Base-by-base conservation (phyloP, 2,329 filamentous ascomycete species). In the Colletotrichum brevisporum region DNA sequence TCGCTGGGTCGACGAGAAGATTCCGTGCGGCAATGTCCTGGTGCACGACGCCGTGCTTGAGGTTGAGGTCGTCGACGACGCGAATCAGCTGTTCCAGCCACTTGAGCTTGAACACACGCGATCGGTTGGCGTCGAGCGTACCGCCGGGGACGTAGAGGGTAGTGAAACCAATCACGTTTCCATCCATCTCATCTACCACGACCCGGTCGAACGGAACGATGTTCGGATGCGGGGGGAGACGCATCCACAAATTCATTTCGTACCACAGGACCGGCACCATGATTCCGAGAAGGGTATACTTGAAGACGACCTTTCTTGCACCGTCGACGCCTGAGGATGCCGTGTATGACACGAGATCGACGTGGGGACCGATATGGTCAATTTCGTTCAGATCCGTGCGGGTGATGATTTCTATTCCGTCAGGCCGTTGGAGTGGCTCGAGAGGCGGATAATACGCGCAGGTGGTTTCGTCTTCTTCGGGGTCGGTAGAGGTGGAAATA, bases 21-120 rank as follows among this genome's bases (percentile, higher is more conserved):
- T 83, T 83, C 39, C 78, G 75, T 3, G 78, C 70, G 4, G 77
- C 75, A 57, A 83, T 74, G 63, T 82, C 81, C 67, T 81, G 76
- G 71, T 83, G 81, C 48, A 74, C 71, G 45, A 83, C 76, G 31
- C 81, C 80, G 43, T 78, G 70, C 43, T 75, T 63, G 12, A 82
- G 71, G 60, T 83, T 83, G 27, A 83, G 72, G 43, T 78, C 75
- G 61, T 83, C 80, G 8, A 83, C 74, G 6, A 80, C 75, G 0
- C 73, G 8, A 0, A 76, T 76, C 0, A 83, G 76, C 63, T 84
- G 81, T 16, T 74, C 67, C 0, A 82, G 71, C 77, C 79, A 82
- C 58, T 76, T 50, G 5, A 55, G 31, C n/a, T 55, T 55, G 31
- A 55, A 55, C 16, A 43, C 36, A 10, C n/a, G 36, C 21, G 12